Base-by-base conservation (phyloP, 306 rosid genomes). In the Morella rubra region DNA sequence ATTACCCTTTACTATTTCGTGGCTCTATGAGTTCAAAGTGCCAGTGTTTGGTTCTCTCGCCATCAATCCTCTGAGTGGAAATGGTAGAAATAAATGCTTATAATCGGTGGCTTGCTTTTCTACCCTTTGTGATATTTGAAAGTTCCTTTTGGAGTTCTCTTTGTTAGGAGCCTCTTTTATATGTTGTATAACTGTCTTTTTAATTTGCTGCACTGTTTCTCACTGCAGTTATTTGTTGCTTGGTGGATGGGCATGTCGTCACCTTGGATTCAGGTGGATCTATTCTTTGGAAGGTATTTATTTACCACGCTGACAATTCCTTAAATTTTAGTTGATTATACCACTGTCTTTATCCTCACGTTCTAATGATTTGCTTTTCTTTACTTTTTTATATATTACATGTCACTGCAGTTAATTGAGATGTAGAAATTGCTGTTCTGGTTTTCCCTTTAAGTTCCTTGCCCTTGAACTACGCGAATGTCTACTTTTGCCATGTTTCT, bases 1-100 rank as follows among this genome's bases (percentile, higher is more conserved):
- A 44, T 78, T 76, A 37, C 88, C 94, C 44, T 93, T 91, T 82
- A 78, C 74, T 82, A 74, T 84, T 73, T 69, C 80, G 77, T 91
- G 98, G 98, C 79, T 82, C 53, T 84, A 80, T 73, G 91, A 91
- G 75, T 77, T 89, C 65, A 93, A 83, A 85, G 93, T 81, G 68
- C 98, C 98, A 10, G 88, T 93, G 69, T 93, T 93, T 82, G 98
- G 94, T 67, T 89, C 98, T 79, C 89, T 89, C 55, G 84, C 87
- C 52, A 77, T 91, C 55, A 64, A 73, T 81, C 71, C 86, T 41
- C 70, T 66, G 45, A 90, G 77, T 78, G 93, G 91, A 86, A 83
- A 77, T 77, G 85, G 97, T 93, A 85, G 27, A 24, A 24, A 24
- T 24, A 24, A 24, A 24, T 24, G 27, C 1, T 24, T 24, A 24